Evolutionary conservation across 495 filamentous ascomycete species (phyloP).

Genomic region (Hypomontagnella submonticulosa): DNA sequence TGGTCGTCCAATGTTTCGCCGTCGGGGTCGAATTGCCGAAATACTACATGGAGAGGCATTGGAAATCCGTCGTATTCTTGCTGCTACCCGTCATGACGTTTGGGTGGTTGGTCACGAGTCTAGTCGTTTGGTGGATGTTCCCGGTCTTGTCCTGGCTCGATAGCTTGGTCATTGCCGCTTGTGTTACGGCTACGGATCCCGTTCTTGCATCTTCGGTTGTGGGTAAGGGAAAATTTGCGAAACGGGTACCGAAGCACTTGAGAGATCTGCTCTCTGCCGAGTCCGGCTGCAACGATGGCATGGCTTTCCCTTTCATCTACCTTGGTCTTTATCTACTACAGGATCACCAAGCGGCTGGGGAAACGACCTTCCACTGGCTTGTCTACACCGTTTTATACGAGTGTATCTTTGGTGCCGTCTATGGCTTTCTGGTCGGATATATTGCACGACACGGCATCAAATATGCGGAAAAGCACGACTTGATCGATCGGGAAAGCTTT

Average conservation of each 20-base stretch:
- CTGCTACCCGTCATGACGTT: constrained; percentile 97
- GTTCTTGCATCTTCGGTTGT: constrained; percentile 98
- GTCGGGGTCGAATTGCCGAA: constrained; percentile 98
- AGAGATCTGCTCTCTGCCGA: constrained; percentile 95
- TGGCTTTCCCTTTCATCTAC: constrained; percentile 99
- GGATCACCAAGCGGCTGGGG: constrained; percentile 71
- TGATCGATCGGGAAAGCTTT: constrained; percentile 97
- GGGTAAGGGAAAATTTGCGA: constrained; percentile 98
- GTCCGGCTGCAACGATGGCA: constrained; percentile 99
- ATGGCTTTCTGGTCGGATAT: constrained; percentile 89
- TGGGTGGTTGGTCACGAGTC: constrained; percentile 92
- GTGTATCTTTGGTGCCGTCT: constrained; percentile 92
- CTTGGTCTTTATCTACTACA: constrained; percentile 87
- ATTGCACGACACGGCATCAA: constrained; percentile 90
- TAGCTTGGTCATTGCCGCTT: constrained; percentile 85
- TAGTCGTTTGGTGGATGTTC: constrained; percentile 98
- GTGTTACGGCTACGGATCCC: constrained; percentile 97
- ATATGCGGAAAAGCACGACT: constrained; percentile 80
- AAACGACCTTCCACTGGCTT: constrained; percentile 88
- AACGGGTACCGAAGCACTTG: constrained; percentile 95
- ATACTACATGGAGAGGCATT: constrained; percentile 97
- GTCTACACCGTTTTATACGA: constrained; percentile 93
- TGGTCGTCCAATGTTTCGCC: constrained; percentile 99
- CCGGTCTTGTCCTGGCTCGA: constrained; percentile 85
- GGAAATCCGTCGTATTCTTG: constrained; percentile 89